phyloP scores from a whole-genome alignment of 2,329 filamentous ascomycete species.

The Fonsecaea monophora region DNA sequence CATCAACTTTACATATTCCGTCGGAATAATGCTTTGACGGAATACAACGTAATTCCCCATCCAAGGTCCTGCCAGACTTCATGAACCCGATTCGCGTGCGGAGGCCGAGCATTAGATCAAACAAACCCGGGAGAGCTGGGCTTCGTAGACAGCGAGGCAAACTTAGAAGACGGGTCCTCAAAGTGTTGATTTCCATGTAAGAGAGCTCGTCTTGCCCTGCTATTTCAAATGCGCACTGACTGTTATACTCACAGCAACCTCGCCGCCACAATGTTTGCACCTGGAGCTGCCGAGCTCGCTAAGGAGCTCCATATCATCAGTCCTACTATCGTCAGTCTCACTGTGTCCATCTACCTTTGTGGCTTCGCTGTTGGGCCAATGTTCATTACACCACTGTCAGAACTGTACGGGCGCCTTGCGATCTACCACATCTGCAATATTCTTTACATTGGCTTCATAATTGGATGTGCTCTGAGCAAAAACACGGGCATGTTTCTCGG shows the following conservation, averaged over 20 bases:
- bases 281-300: slow-evolving; percentile 50
- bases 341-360: slow-evolving; percentile 67
- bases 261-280: slow-evolving; percentile 54
- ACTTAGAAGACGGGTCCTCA: too few relatives aligned
- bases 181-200: too few relatives aligned
- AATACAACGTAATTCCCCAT: too few relatives aligned
- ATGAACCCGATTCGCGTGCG: too few relatives aligned
- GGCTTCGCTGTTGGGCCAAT: slow-evolving; percentile 65
- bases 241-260: not conserved
- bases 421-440: slow-evolving; percentile 64
- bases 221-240: too few relatives aligned
- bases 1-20: too few relatives aligned
- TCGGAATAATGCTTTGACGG: too few relatives aligned
- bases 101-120: too few relatives aligned
- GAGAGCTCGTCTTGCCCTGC: too few relatives aligned
- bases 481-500: slow-evolving; percentile 59
- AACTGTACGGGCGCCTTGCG: slow-evolving; percentile 67
- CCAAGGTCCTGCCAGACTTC: too few relatives aligned
- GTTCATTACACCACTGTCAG: slow-evolving; percentile 63
- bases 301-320: slow-evolving; percentile 54
- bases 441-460: slow-evolving; percentile 66
- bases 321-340: slow-evolving; percentile 55
- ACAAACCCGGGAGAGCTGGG: too few relatives aligned
- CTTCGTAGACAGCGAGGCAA: too few relatives aligned
- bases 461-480: slow-evolving; percentile 68